Percentiles rank a stretch among this genome's conserved stretches.
These are phyloP conservation scores for Ophiocordyceps unilateralis DNA, from an alignment of 2,329 filamentous ascomycete genomes.

Conservation along the genomic window DNA sequence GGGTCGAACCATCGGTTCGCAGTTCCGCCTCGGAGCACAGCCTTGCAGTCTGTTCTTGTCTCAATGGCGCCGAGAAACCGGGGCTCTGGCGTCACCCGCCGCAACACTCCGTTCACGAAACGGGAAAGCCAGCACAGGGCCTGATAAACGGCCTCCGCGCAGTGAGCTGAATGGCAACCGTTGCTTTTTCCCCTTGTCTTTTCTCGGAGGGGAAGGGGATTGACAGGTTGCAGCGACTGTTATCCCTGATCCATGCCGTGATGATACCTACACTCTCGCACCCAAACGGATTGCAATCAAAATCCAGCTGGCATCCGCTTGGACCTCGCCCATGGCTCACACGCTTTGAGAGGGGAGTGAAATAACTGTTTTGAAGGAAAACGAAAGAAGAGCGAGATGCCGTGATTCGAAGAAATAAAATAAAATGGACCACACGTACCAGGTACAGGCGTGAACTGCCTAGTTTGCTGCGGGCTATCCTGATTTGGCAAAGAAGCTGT, in stretches of 20 bases:
- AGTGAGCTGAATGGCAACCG: background rate
- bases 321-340: background rate
- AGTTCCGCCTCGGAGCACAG: background rate
- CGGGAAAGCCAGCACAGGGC: background rate
- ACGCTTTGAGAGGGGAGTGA: background rate
- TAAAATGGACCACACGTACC: background rate
- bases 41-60: background rate
- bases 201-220: background rate
- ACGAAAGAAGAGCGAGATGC: background rate
- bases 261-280: background rate
- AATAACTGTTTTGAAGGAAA: background rate
- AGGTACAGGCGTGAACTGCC: background rate
- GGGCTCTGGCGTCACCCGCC: slow-evolving; percentile 1
- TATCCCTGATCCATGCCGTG: background rate
- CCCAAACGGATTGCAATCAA: background rate
- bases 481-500: slow-evolving; percentile 1
- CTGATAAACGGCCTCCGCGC: background rate
- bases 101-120: background rate
- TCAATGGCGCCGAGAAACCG: background rate
- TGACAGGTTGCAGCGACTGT: background rate
- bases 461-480: background rate
- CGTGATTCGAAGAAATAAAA: background rate
- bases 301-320: background rate
- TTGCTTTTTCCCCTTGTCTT: background rate
- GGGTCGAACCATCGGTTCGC: background rate